Base-by-base conservation (phyloP, 108 stramenopile genomes). In the Asterionellopsis glacialis region DNA sequence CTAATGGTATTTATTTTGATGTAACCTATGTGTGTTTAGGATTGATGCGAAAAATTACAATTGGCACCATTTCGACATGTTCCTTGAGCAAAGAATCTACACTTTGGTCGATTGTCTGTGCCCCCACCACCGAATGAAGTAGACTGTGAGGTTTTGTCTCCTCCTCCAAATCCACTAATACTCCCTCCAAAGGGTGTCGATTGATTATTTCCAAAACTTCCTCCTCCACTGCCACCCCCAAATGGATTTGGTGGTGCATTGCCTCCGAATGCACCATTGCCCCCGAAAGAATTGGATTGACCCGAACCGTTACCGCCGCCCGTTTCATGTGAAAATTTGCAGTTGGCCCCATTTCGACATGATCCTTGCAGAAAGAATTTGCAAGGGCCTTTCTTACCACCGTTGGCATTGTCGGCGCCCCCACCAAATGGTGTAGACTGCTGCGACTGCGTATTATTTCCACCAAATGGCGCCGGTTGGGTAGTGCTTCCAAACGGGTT, bases 51-150 rank as follows among this genome's bases (percentile, higher is more conserved):
- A 61, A 86, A 91, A 13, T 68, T 74, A 63, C 90, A 91, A 45
- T 74, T 79, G 51, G 65, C 68, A 0, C 87, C 87, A 62, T 66
- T 73, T 40, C 80, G 75, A 49, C 90, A 91, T 9, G 45, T 70
- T 11, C 90, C 90, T 24, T 80, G 72, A 26, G 83, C 78, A 65
- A 86, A 91, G 61, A 82, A 91, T 67, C 73, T 81, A 63, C 89
- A 91, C 3, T 77, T 84, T 44, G 64, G 70, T 27, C 65, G 65
- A 11, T 57, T 67, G 47, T 70, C 50, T 28, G 54, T 58, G 18
- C 58, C 57, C 21, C 48, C 61, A 18, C 59, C 49, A 38, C 48
- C 33, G 28, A 21, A 56, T 48, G 15, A 65, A 72, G 49, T 54
- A 7, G 33, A 33, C 33, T 33, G 33, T 33, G 33, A 33, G 5